Base-by-base conservation (phyloP, 495 filamentous ascomycete species). In the Delitschia confertaspora region DNA sequence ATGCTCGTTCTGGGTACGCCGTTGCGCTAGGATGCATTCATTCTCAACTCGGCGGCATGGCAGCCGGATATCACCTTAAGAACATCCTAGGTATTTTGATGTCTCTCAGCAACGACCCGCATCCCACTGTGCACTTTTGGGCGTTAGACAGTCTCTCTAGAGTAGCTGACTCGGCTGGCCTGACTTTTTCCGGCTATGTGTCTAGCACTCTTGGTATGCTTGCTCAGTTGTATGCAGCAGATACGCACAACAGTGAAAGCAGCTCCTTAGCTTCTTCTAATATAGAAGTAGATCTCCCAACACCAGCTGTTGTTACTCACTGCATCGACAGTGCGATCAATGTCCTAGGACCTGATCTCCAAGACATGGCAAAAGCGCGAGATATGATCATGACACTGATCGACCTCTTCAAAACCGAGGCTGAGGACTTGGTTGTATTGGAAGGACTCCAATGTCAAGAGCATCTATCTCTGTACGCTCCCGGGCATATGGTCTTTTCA, bases 311-410 rank as follows among this genome's bases (percentile, higher is more conserved):
- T 0, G 80, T 96, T 38, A 83, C 83, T 39, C 77, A 85, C 43
- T 86, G 87, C 48, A 78, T 95, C n/a, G 89, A 99, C 59, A 87
- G 88, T 21, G 68, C 94, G 5, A 85, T 99, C 64, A 95, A 95
- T 53, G 91, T 96, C 11, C 74, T 99, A 6, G 91, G 91, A 0
- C 91, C 91, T 0, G 93, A 96, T 56, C 68, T 99, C 5, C 91
- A 96, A 62, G 91, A 96, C 48, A 80, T 88, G 49, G 75, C 74
- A n/a, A 95, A 94, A 63, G 82, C 85, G 4, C 73, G 91, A 34
- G 88, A 95, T 57, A 68, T 96, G 17, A 93, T 96, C 37, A 69
- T 95, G 45, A 93, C 80, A 0, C 74, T 96, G 1, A 79, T 94
- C 17, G 72, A 75, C 1, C 84, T 88, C 51, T 89, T 95, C 58